These are phyloP conservation scores for Stephania cephalantha DNA, from an alignment of 164 flowering plant species.

Conservation along the genomic window DNA sequence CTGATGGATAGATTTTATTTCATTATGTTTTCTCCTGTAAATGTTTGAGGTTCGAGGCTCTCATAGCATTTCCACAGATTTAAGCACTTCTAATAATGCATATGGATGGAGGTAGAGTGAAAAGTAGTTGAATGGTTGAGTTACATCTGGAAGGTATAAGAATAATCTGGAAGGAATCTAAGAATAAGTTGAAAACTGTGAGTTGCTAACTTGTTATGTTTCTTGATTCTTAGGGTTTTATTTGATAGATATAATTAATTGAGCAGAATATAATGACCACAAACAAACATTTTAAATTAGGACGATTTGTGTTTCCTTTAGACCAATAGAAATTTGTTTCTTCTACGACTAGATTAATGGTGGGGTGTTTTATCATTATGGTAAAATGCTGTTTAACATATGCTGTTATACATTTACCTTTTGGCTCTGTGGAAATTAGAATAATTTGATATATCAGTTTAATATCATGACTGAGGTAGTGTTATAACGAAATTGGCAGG, in stretches of 20 bases:
- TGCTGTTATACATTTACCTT: background rate
- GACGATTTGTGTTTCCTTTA: background rate
- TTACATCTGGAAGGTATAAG: background rate
- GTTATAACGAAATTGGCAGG: constrained; percentile 1
- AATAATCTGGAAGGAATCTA: background rate
- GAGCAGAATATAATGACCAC: background rate
- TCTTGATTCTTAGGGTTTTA: background rate
- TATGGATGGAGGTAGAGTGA: background rate
- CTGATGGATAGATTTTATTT: background rate
- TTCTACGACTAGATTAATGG: background rate
- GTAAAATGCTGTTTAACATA: background rate
- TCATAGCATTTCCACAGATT: background rate
- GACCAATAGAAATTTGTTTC: background rate
- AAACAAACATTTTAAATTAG: background rate
- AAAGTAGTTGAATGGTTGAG: background rate
- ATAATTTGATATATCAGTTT: background rate
- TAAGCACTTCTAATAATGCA: background rate
- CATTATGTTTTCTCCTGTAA: background rate
- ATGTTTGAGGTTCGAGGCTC: background rate
- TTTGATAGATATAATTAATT: too few relatives aligned
- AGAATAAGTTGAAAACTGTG: background rate
- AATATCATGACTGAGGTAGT: constrained; percentile 4
- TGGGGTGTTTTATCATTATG: background rate
- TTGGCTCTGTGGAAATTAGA: constrained; percentile 1
- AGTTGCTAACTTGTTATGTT: background rate